phyloP scores from a whole-genome alignment of 164 flowering plant species.

The Umbellularia californica region DNA sequence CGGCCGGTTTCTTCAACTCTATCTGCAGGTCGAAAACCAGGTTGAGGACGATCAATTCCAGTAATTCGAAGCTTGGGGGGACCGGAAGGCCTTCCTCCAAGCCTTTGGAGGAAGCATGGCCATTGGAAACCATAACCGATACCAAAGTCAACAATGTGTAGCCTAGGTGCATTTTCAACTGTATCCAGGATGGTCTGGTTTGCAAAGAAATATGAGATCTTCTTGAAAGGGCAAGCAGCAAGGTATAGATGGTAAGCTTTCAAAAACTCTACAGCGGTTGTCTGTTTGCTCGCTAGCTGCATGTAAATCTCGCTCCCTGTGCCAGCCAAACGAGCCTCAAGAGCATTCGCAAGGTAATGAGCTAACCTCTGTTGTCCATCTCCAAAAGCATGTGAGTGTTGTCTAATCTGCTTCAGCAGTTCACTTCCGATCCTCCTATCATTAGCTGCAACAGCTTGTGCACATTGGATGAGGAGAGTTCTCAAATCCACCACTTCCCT shows the following conservation, averaged over 20 bases:
- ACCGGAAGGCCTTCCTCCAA: constrained; percentile 52
- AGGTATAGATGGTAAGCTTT: constrained; percentile 65
- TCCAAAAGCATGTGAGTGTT: constrained; percentile 70
- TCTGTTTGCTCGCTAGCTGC: constrained; percentile 40
- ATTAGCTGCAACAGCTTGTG: constrained; percentile 78
- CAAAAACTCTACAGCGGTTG: constrained; percentile 56
- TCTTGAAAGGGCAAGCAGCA: constrained; percentile 76
- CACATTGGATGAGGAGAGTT: constrained; percentile 66
- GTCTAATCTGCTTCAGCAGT: constrained; percentile 65
- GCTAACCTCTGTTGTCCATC: constrained; percentile 80
- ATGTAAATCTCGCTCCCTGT: constrained; percentile 69
- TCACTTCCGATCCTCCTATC: constrained; percentile 60
- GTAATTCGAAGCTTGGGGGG: constrained; percentile 79
- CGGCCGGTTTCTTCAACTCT: constrained; percentile 79
- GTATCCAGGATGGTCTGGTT: constrained; percentile 42
- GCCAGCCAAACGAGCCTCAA: constrained; percentile 87
- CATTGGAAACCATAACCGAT: constrained; percentile 87
- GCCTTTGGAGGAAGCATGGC: constrained; percentile 71
- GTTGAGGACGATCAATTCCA: constrained; percentile 78
- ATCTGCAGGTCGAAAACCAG: constrained; percentile 81
- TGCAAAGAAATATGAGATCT: constrained; percentile 49
- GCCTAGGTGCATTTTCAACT: constrained; percentile 35
- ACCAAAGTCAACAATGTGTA: constrained; percentile 86
- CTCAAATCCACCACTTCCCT: constrained; percentile 77
- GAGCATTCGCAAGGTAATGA: constrained; percentile 68